Evolutionary conservation across 2,329 filamentous ascomycete genomes (phyloP).

Genomic region (Pyrenophora teres): DNA sequence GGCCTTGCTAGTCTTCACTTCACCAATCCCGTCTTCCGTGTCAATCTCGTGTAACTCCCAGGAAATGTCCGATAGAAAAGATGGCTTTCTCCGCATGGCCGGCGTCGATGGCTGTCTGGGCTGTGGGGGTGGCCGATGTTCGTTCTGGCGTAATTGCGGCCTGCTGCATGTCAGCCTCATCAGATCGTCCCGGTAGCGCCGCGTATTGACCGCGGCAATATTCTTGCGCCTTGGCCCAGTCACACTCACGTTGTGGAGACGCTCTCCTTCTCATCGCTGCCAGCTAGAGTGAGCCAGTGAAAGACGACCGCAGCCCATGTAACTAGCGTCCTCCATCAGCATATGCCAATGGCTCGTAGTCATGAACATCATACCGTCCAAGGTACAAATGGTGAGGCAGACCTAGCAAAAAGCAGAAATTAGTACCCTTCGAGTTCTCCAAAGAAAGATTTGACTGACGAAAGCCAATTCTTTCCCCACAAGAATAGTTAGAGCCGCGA

Average conservation of each 20-base stretch:
- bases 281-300: conserved; percentile 44
- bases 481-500: conserved; percentile 38
- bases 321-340: conserved; percentile 27
- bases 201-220: not conserved
- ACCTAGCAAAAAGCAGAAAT: conserved; percentile 16
- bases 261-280: conserved; percentile 25
- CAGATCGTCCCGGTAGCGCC: not conserved
- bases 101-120: not conserved
- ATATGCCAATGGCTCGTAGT: not conserved
- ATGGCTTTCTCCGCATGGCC: not conserved
- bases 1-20: not conserved
- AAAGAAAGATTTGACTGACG: conserved; percentile 15
- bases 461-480: conserved; percentile 46
- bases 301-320: conserved; percentile 43
- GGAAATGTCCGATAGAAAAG: not conserved
- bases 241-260: conserved; percentile 15
- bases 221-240: too few species aligned
- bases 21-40: not conserved
- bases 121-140: not conserved
- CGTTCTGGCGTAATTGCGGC: not conserved
- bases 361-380: conserved; percentile 45
- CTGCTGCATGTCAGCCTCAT: not conserved
- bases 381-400: conserved; percentile 48
- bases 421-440: not conserved
- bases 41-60: not conserved